phyloP scores from a whole-genome alignment of 148 eudicot species.

The Hydrangea macrophylla region DNA sequence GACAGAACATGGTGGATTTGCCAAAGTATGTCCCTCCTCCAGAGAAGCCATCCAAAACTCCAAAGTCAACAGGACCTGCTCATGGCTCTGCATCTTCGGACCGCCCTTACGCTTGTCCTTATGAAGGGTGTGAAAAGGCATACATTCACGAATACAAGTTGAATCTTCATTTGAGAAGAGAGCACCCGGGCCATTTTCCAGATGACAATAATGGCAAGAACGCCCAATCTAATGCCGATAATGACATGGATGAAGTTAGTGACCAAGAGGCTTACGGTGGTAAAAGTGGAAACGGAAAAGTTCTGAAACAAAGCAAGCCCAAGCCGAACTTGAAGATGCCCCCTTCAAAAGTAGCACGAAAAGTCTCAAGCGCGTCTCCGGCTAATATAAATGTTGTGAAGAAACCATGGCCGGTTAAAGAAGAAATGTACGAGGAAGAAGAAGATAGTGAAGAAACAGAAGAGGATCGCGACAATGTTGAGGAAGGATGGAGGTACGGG shows the following conservation, averaged over 20 bases:
- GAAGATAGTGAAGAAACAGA: conserved; percentile 99
- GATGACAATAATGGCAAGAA: conserved; percentile 66
- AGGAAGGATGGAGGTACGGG: conserved; percentile 68
- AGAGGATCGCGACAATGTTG: conserved; percentile 77
- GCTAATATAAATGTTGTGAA: conserved; percentile 42
- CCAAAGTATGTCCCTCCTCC: conserved; percentile 52
- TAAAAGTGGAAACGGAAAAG: conserved; percentile 53
- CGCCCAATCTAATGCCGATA: conserved; percentile 42
- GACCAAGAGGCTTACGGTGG: conserved; percentile 68
- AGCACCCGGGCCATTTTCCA: conserved; percentile 77
- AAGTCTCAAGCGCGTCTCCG: conserved; percentile 40
- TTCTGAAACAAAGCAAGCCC: conserved; percentile 52
- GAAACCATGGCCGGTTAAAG: conserved; percentile 71
- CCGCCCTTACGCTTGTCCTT: conserved; percentile 81
- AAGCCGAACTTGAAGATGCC: conserved; percentile 73
- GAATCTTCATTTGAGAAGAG: conserved; percentile 77
- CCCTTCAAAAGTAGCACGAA: conserved; percentile 58
- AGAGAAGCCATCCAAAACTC: conserved; percentile 67
- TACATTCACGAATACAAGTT: conserved; percentile 97
- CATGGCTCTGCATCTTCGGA: conserved; percentile 63
- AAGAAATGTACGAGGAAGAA: conserved; percentile 61
- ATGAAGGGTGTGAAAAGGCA: conserved; percentile 87
- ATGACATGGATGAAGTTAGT: conserved; percentile 80
- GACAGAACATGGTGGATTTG: conserved; percentile 48
- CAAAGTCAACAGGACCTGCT: conserved; percentile 41